Conservation (phyloP, 805 yeast species). For the Torulaspora microellipsoides region DNA sequence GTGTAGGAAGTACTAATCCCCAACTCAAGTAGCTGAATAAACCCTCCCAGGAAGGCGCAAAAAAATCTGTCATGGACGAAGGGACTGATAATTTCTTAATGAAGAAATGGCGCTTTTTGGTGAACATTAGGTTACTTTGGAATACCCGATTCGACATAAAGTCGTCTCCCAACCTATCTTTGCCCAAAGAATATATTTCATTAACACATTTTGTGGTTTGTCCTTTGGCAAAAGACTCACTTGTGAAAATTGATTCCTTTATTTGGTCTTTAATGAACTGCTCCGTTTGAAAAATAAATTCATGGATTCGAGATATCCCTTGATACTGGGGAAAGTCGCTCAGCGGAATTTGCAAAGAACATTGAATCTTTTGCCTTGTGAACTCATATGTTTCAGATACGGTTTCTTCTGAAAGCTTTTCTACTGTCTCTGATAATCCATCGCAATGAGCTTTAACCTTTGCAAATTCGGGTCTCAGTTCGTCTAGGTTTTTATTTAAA, state of each 20-base stretch:
- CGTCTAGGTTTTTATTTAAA: slow-evolving; percentile 46
- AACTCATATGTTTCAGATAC: slow-evolving; percentile 55
- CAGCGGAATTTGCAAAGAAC: slow-evolving; percentile 42
- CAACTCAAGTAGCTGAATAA: slow-evolving; percentile 39
- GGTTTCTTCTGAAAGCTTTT: slow-evolving; percentile 56
- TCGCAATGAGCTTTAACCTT: slow-evolving; percentile 48
- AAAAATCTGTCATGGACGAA: slow-evolving; percentile 65
- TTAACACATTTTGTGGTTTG: slow-evolving; percentile 58
- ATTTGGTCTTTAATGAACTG: slow-evolving; percentile 60
- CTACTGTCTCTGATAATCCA: slow-evolving; percentile 54
- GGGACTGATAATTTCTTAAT: slow-evolving; percentile 54
- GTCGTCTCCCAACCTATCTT: slow-evolving; percentile 57
- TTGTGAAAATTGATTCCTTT: slow-evolving; percentile 52
- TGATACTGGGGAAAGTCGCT: slow-evolving; percentile 43
- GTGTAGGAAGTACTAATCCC: slow-evolving; percentile 38
- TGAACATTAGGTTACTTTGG: slow-evolving; percentile 76
- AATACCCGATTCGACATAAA: slow-evolving; percentile 55
- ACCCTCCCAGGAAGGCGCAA: slow-evolving; percentile 70
- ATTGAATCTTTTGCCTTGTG: slow-evolving; percentile 50
- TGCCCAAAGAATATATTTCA: slow-evolving; percentile 59
- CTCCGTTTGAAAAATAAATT: slow-evolving; percentile 68
- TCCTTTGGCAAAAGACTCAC: slow-evolving; percentile 67
- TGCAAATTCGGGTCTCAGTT: slow-evolving; percentile 62
- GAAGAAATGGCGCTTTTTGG: slow-evolving; percentile 60
- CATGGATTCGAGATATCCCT: slow-evolving; percentile 61